Evolutionary conservation across 2,329 filamentous ascomycete species (phyloP).

Genomic region (Rasamsonia emersonii): DNA sequence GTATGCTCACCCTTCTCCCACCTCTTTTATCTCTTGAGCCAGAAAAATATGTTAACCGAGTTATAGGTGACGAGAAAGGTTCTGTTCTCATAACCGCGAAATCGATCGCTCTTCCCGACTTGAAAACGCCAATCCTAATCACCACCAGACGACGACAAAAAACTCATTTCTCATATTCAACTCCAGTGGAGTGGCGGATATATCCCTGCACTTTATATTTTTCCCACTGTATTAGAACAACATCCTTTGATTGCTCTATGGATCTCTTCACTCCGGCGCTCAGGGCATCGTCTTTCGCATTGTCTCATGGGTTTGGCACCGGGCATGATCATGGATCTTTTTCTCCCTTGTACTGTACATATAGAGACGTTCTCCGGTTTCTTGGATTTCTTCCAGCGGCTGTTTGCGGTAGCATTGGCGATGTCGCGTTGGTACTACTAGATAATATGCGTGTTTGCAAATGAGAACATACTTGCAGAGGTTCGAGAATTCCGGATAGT

Average conservation of each 20-base stretch:
- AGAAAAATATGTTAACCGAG: conserved; percentile 11
- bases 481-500: neutral
- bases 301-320: conserved; percentile 29
- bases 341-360: conserved; percentile 31
- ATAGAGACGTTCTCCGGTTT: conserved; percentile 22
- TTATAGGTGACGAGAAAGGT: conserved; percentile 43
- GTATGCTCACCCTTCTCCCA: conserved; percentile 50
- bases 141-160: conserved; percentile 7
- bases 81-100: conserved; percentile 33
- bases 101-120: conserved; percentile 7
- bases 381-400: conserved; percentile 6
- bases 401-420: conserved; percentile 9
- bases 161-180: too few species aligned
- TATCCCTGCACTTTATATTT: conserved; percentile 11
- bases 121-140: conserved; percentile 11
- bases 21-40: conserved; percentile 6
- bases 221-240: conserved; percentile 31
- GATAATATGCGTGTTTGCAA: conserved; percentile 10
- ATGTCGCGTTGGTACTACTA: conserved; percentile 7
- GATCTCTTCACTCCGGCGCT: conserved; percentile 38
- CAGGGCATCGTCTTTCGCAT: conserved; percentile 33
- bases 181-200: conserved; percentile 5
- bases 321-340: conserved; percentile 32
- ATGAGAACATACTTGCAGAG: conserved; percentile 6
- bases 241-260: conserved; percentile 13